Base-by-base conservation (phyloP, 1,139 yeast species). In the Kluyveromyces sp. region DNA sequence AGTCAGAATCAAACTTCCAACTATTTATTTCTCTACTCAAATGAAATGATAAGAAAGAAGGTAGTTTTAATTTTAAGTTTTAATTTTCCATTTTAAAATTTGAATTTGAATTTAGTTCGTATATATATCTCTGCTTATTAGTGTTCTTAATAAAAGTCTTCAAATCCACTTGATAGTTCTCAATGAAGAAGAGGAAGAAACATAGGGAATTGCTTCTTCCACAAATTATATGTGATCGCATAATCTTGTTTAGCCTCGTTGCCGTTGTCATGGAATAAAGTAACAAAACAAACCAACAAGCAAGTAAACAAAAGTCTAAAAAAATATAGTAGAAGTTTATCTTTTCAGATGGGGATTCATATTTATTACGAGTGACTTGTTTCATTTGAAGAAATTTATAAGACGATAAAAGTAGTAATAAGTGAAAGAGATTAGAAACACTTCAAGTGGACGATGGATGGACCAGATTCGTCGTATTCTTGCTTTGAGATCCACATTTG, bases 401-500 rank as follows among this genome's bases (percentile, higher is more conserved):
- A 15, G 21, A 15, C 21, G 21, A 15, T 15, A 15, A 15, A 37
- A 27, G 15, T 37, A 37, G 8, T 26, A 37, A 37, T 26, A 37
- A 28, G 15, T 27, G 34, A 34, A 21, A 10, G 28, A 41, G 34
- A 34, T 86, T 88, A 92, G 92, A 92, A 92, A 85, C 98, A 92
- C 81, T 94, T 94, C 83, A 92, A 96, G 87, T 92, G 97, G 70
- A 92, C 98, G 72, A 92, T 92, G 56, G 97, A 89, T 68, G 98
- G 98, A 70, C 98, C 98, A 76, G 96, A 87, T 80, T 92, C 98
- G 83, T 92, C 97, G 83, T 90, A 90, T 79, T 89, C 97, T 79
- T 89, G 97, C 81, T 90, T 89, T 71, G 97, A 88, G 83, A 89
- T 87, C 97, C 97, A 89, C 97, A 89, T 88, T 78, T 89, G 97